Evolutionary conservation across 768 basidiomycete genomes (phyloP).

Genomic region (Kwoniella sp.): DNA sequence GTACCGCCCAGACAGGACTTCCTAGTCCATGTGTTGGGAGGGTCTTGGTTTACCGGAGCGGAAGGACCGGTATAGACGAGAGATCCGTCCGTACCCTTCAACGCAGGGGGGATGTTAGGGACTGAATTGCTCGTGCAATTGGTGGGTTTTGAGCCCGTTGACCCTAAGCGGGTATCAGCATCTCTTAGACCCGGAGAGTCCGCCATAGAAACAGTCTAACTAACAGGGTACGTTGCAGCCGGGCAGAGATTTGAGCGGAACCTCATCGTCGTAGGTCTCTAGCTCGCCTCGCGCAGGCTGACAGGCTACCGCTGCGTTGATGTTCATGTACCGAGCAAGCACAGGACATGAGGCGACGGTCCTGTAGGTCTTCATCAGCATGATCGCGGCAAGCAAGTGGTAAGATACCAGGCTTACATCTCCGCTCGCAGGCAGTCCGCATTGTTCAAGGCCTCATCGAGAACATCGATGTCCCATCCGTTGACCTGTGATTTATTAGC

Average conservation of each 20-base stretch:
- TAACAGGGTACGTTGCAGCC: slow-evolving; percentile 22
- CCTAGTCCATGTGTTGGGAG: slow-evolving; percentile 9
- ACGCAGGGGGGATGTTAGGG: not conserved
- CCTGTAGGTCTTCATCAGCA: slow-evolving; percentile 1
- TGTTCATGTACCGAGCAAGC: slow-evolving; percentile 13
- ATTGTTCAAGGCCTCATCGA: slow-evolving; percentile 57
- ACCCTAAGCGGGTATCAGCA: slow-evolving; percentile 2
- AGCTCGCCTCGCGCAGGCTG: slow-evolving; percentile 16
- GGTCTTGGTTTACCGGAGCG: not conserved
- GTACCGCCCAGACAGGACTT: slow-evolving; percentile 9
- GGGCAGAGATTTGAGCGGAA: slow-evolving; percentile 6
- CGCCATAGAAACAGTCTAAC: no score
- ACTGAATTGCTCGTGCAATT: slow-evolving; percentile 1
- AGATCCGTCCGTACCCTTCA: slow-evolving; percentile 16
- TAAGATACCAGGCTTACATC: not conserved
- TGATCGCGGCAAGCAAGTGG: not conserved
- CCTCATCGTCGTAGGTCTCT: slow-evolving; percentile 2
- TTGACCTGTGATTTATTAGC: slow-evolving; percentile 49
- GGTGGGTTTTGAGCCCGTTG: slow-evolving; percentile 18
- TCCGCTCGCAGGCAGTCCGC: slow-evolving; percentile 19
- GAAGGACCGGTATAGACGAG: slow-evolving; percentile 4
- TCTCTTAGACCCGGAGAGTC: not conserved
- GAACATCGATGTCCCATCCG: slow-evolving; percentile 60
- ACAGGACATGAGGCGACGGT: slow-evolving; percentile 20
- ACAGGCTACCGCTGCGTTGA: slow-evolving; percentile 14